Evolutionary conservation across 179 eudicot species (phyloP), one percentile per base, ranked within the genome.

Genomic region (Silene coronaria): DNA sequence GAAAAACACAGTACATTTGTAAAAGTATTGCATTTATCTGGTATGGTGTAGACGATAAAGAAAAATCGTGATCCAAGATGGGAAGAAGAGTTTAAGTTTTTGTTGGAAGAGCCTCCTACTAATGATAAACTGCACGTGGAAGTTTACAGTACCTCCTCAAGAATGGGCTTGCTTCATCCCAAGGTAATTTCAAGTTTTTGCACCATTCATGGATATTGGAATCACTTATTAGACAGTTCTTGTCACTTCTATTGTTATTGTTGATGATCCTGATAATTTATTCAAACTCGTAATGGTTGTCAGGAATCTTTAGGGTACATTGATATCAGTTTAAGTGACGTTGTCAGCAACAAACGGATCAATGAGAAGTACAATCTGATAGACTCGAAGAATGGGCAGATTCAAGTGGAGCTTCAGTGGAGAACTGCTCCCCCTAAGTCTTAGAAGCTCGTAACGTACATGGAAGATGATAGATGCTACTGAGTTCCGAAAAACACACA

Each of bases 401-500:
- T 93, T 67, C 98, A 93, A 67, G 81, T 93, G 19, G 98, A 93
- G 80, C 82, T 93, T 77, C 87, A 87, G 34, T 94, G 98, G 98
- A 86, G 94, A 82, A 86, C 97, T 30, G 83, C 95, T 17, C 81
- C 89, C 3, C 76, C 89, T 67, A 82, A 75, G 77, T 53, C 80
- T 22, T 73, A 24, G 63, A 45, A 30, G 19, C 62, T 6, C 65
- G 65, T 60, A 13, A 23, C 17, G 23, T 60, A 9, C 16, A 60
- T 24, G 27, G 28, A 24, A 60, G 30, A 60, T 60, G 14, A 8
- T 24, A 11, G 65, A 60, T 24, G 62, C 32, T 10, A 9, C 17
- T 2, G 30, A 8, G 13, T 22, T 60, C 21, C 14, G 67, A 27
- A 63, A 36, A 63, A 53, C 58, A 53, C 58, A 53, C n/a, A n/a